A percentile compares a stretch with the other conserved stretches of the same genome.
These are phyloP conservation scores for Phyllosticta paracitricarpa DNA, from an alignment of 2,329 filamentous ascomycete species.

Conservation along the genomic window DNA sequence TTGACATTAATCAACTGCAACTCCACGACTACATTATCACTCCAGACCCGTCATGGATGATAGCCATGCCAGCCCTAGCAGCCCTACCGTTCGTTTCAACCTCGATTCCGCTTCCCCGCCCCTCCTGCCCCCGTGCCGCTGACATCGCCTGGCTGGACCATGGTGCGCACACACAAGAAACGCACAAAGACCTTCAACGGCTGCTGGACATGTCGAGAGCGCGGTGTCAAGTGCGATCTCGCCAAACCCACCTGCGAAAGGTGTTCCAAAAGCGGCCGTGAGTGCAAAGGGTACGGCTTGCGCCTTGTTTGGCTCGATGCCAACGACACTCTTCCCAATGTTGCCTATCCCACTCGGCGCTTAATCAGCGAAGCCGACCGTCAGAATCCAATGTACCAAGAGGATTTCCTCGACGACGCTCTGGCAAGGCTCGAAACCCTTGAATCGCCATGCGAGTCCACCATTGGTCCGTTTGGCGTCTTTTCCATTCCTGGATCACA, in stretches of 20 bases:
- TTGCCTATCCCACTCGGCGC: conserved; percentile 4
- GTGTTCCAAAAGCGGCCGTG: conserved; percentile 15
- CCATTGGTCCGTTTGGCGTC: conserved; percentile 2
- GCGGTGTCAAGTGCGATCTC: conserved; percentile 33
- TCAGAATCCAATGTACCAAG: not conserved
- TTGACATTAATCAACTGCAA: not conserved
- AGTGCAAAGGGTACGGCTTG: conserved; percentile 8
- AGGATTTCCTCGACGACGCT: not conserved
- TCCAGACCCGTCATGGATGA: not conserved
- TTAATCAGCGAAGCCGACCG: conserved; percentile 6
- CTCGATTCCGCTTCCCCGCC: not conserved
- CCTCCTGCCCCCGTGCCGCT: not conserved
- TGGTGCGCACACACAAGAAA: conserved; percentile 5
- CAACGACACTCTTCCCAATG: not conserved
- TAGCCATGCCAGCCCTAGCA: not conserved
- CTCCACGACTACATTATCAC: not conserved
- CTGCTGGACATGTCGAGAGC: conserved; percentile 31
- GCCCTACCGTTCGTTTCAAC: not conserved
- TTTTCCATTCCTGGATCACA: not conserved
- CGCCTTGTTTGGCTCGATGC: conserved; percentile 2
- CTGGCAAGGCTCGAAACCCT: not conserved
- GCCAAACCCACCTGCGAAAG: conserved; percentile 28
- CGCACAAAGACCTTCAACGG: conserved; percentile 28
- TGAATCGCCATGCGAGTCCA: not conserved
- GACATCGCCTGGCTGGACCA: not conserved